Evolutionary conservation across 1,284 basidiomycete genomes (phyloP).

Genomic region (Cerioporus squamosus): DNA sequence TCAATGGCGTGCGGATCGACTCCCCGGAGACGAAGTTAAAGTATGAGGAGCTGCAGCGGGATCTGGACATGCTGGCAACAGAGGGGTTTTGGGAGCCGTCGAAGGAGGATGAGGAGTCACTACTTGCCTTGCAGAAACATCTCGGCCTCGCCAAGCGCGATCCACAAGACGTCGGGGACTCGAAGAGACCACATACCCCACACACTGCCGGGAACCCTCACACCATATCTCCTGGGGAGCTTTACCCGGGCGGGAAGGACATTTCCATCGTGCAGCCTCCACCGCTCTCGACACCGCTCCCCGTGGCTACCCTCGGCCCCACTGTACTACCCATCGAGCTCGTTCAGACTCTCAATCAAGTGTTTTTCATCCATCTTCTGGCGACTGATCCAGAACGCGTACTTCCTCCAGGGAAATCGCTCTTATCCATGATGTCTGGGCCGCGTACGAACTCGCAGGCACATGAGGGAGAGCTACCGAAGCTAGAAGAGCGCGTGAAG

Average conservation of each 20-base stretch:
- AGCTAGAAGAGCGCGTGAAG: conserved; percentile 54
- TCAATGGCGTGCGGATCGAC: conserved; percentile 9
- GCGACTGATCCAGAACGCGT: conserved; percentile 59
- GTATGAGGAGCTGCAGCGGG: conserved; percentile 13
- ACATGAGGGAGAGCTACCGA: conserved; percentile 30
- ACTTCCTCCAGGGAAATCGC: conserved; percentile 70
- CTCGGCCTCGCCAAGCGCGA: conserved; percentile 19
- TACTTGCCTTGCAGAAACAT: conserved; percentile 30
- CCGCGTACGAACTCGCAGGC: conserved; percentile 34
- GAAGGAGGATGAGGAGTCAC: conserved; percentile 37
- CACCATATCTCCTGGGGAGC: too few relatives aligned
- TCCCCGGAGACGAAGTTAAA: conserved; percentile 8
- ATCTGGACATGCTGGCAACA: conserved; percentile 35
- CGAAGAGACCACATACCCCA: background rate
- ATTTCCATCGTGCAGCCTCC: conserved; percentile 33
- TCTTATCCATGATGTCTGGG: conserved; percentile 62
- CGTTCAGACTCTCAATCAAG: conserved; percentile 54
- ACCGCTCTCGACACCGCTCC: conserved; percentile 28
- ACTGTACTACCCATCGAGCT: conserved; percentile 55
- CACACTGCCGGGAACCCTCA: background rate
- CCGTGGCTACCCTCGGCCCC: conserved; percentile 33
- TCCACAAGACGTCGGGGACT: background rate
- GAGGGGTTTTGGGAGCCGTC: conserved; percentile 37
- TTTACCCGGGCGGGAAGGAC: background rate
- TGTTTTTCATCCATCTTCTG: conserved; percentile 66